These are phyloP conservation scores for Talaromyces stipitatus DNA, from an alignment of 495 filamentous ascomycete species.

Conservation along the genomic window DNA sequence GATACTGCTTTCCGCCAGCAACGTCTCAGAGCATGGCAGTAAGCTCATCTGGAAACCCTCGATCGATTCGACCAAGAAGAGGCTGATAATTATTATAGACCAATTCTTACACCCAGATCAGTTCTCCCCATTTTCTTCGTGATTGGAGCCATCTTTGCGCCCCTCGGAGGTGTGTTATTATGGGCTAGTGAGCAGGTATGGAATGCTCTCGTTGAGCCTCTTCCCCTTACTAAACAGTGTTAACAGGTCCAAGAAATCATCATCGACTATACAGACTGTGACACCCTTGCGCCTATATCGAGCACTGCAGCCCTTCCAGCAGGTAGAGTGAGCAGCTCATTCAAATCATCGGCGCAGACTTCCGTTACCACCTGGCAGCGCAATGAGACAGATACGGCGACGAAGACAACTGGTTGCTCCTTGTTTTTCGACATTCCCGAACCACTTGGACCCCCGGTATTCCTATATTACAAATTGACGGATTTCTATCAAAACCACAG, in stretches of 20 bases:
- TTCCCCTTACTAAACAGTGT: not conserved
- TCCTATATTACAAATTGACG: constrained; percentile 88
- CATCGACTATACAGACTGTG: constrained; percentile 84
- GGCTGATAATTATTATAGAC: constrained; percentile 36
- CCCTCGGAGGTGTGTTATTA: constrained; percentile 75
- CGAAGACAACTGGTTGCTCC: constrained; percentile 43
- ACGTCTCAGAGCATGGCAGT: constrained; percentile 92
- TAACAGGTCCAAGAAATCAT: constrained; percentile 77
- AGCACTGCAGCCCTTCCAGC: constrained; percentile 36
- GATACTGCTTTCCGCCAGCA: constrained; percentile 92
- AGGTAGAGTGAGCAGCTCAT: constrained; percentile 53
- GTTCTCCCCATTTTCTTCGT: constrained; percentile 85
- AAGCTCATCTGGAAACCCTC: constrained; percentile 24
- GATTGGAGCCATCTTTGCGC: constrained; percentile 79
- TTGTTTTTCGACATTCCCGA: constrained; percentile 74
- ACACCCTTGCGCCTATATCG: constrained; percentile 35
- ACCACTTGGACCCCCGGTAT: constrained; percentile 66
- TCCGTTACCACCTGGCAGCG: constrained; percentile 27
- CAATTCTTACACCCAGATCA: constrained; percentile 88
- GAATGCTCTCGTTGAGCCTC: not conserved
- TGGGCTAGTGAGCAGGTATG: constrained; percentile 72
- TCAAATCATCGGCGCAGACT: constrained; percentile 43
- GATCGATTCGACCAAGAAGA: not conserved
- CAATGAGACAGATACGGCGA: constrained; percentile 3
- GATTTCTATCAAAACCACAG: constrained; percentile 99